phyloP scores from a whole-genome alignment of 805 yeast genomes.

The Peterozyma xylosa region DNA sequence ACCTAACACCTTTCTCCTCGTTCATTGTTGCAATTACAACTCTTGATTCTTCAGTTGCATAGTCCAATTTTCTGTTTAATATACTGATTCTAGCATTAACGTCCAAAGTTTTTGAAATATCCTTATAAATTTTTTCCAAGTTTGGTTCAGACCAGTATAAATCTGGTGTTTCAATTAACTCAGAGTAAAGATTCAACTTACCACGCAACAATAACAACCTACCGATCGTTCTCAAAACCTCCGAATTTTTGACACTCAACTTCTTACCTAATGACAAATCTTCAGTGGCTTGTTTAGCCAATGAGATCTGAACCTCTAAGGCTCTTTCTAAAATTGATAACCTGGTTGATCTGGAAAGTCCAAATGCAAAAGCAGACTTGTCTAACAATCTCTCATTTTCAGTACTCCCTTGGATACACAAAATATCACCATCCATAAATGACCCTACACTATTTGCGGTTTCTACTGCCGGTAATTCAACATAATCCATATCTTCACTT shows the following conservation, averaged over 20 bases:
- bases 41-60: constrained; percentile 82
- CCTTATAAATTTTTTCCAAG: constrained; percentile 66
- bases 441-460: constrained; percentile 21
- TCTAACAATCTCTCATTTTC: constrained; percentile 50
- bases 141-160: constrained; percentile 90
- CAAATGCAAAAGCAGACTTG: constrained; percentile 84
- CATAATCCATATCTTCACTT: constrained; percentile 81
- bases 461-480: constrained; percentile 30
- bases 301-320: constrained; percentile 58
- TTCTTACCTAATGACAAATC: constrained; percentile 54
- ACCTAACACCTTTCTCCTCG: constrained; percentile 65
- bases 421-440: constrained; percentile 60
- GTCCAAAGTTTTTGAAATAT: constrained; percentile 66
- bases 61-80: constrained; percentile 78
- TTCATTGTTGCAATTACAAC: constrained; percentile 68
- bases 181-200: constrained; percentile 76
- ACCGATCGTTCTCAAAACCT: constrained; percentile 66
- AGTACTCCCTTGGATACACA: constrained; percentile 50
- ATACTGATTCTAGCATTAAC: constrained; percentile 71
- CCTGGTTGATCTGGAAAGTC: constrained; percentile 80
- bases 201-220: constrained; percentile 71
- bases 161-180: constrained; percentile 87
- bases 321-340: constrained; percentile 71
- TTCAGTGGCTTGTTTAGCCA: constrained; percentile 60
- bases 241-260: constrained; percentile 46